These are phyloP conservation scores for Solioccasus polychromus DNA, from an alignment of 768 basidiomycete species.

Conservation along the genomic window DNA sequence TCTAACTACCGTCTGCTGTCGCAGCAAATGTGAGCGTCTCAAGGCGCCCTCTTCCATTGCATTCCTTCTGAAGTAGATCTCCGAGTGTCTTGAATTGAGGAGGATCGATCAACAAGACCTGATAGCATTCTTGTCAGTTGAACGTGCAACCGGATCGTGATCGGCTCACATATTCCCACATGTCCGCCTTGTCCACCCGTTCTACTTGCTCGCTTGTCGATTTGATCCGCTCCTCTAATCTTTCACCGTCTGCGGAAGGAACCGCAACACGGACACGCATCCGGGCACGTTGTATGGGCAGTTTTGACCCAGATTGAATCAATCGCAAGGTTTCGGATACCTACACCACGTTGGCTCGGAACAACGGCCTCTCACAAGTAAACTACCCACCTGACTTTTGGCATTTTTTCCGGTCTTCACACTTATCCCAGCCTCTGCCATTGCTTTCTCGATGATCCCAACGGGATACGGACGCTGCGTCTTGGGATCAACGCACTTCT, in stretches of 20 bases:
- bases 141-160: not conserved
- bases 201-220: constrained; percentile 82
- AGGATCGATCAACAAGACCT: constrained; percentile 94
- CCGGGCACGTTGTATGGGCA: constrained; percentile 89
- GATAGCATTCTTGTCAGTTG: constrained; percentile 9
- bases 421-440: constrained; percentile 93
- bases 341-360: constrained; percentile 35
- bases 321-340: constrained; percentile 86
- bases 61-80: constrained; percentile 87
- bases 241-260: constrained; percentile 61
- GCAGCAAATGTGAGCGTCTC: constrained; percentile 80
- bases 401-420: constrained; percentile 86
- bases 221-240: constrained; percentile 66
- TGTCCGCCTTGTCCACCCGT: constrained; percentile 69
- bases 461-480: constrained; percentile 90
- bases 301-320: constrained; percentile 75
- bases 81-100: constrained; percentile 86
- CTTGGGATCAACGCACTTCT: constrained; percentile 92
- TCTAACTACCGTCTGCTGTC: constrained; percentile 39
- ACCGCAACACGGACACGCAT: constrained; percentile 89
- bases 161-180: constrained; percentile 82
- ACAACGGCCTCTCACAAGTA: not conserved
- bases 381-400: constrained; percentile 76
- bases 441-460: constrained; percentile 96
- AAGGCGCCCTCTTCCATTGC: constrained; percentile 81